These are phyloP conservation scores for Betula pendula DNA, from an alignment of 306 rosid genomes.

Conservation along the genomic window DNA sequence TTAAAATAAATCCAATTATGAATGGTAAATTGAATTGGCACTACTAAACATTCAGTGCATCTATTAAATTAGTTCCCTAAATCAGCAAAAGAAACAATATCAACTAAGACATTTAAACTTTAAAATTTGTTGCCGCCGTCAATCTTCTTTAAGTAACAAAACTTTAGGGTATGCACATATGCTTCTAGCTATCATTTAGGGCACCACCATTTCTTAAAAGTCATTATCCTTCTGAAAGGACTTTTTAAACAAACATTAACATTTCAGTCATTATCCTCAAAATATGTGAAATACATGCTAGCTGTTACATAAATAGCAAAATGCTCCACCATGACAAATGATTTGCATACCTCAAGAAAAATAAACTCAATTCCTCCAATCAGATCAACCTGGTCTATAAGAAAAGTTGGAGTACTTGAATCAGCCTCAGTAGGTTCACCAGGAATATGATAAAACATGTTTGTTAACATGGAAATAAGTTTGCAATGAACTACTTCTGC, in stretches of 20 bases:
- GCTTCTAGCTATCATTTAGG: not conserved
- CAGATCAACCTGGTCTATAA: constrained; percentile 84
- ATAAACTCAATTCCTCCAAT: constrained; percentile 92
- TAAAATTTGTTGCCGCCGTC: not conserved
- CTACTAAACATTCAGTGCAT: constrained; percentile 15
- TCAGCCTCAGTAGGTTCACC: constrained; percentile 46
- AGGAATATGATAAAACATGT: constrained; percentile 86
- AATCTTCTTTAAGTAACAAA: not conserved
- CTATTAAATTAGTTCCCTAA: not conserved
- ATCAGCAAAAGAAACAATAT: not conserved
- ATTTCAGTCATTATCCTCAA: not conserved
- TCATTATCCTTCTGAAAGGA: not conserved
- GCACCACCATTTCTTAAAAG: not conserved
- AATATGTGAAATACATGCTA: not conserved
- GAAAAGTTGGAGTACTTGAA: constrained; percentile 57
- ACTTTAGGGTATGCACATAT: not conserved
- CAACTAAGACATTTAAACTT: not conserved
- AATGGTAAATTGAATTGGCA: constrained; percentile 5
- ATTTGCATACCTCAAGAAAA: constrained; percentile 72
- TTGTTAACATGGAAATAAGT: constrained; percentile 86
- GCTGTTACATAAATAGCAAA: not conserved
- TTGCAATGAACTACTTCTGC: constrained; percentile 94
- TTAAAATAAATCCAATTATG: constrained; percentile 11
- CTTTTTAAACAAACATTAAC: not conserved
- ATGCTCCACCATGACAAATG: not conserved